Conservation (phyloP, 2,329 filamentous ascomycete genomes). For the Aureobasidium zeae region DNA sequence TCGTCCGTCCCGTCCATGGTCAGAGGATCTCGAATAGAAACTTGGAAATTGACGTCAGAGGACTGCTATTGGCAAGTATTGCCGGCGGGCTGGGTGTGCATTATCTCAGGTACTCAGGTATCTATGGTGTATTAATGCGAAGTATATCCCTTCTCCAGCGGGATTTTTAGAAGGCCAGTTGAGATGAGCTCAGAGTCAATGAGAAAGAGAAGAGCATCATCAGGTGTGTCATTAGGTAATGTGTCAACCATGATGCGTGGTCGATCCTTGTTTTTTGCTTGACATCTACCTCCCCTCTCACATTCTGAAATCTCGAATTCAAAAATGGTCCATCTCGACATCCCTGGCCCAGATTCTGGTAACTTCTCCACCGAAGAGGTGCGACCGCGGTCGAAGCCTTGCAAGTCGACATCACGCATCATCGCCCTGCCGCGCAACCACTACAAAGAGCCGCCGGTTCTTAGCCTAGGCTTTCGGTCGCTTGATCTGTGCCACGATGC, state of each 20-base stretch:
- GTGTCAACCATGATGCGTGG: no score
- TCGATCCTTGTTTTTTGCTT: no score
- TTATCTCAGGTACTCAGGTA: no score
- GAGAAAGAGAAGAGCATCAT: no score
- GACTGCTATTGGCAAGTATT: constrained; percentile 7
- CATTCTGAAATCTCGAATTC: no score
- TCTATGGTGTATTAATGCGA: no score
- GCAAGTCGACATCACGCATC: constrained; percentile 21
- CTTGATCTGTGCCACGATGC: constrained; percentile 22
- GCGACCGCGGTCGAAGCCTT: constrained; percentile 18
- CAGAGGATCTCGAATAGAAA: background rate
- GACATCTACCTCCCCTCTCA: no score
- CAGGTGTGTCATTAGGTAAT: no score
- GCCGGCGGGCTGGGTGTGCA: no score
- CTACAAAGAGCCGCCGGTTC: constrained; percentile 23
- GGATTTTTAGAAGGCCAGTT: no score
- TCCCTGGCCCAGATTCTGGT: constrained; percentile 22
- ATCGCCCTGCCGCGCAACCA: constrained; percentile 22
- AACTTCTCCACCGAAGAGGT: constrained; percentile 25
- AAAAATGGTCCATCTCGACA: constrained; percentile 18
- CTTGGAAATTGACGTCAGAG: constrained; percentile 6
- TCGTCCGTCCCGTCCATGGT: background rate
- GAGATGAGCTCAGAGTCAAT: no score
- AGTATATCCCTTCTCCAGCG: no score
- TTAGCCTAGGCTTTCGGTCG: constrained; percentile 24